phyloP scores from a whole-genome alignment of 805 yeast species.

The Starmerella apis region DNA sequence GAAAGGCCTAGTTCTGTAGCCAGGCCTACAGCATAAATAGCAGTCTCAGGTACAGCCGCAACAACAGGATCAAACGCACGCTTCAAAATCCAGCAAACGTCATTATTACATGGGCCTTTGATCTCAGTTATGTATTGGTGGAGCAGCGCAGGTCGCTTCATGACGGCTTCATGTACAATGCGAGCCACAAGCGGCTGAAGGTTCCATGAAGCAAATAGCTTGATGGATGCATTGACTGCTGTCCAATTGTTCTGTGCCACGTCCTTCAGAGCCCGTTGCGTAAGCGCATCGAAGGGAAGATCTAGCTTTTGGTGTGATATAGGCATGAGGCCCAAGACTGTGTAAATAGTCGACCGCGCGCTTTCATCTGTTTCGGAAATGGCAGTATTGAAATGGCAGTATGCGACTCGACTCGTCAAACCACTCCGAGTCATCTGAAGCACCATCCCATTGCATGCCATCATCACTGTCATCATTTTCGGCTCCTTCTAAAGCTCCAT shows the following conservation, averaged over 20 bases:
- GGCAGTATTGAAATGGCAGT: neutral
- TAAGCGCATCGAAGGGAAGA: neutral
- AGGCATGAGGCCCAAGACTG: neutral
- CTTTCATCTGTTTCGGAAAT: conserved; percentile 1
- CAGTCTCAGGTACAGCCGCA: neutral
- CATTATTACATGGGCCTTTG: neutral
- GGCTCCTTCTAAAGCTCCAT: neutral
- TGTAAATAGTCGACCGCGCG: conserved; percentile 6
- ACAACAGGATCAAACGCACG: neutral
- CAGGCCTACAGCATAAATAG: neutral
- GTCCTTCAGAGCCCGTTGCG: neutral
- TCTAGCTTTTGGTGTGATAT: neutral
- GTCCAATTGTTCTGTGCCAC: neutral
- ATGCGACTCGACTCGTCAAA: conserved; percentile 13
- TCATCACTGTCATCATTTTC: neutral
- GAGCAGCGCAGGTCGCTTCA: conserved; percentile 4
- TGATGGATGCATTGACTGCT: conserved; percentile 2
- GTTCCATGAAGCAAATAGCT: neutral
- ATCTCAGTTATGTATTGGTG: neutral
- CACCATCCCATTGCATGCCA: neutral
- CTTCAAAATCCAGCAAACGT: neutral
- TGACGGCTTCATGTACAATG: neutral
- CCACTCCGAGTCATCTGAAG: conserved; percentile 10
- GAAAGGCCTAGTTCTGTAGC: neutral
- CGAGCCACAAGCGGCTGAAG: neutral